Base-by-base conservation (phyloP, 257 asterid genomes). In the Nicotiana benthamiana region DNA sequence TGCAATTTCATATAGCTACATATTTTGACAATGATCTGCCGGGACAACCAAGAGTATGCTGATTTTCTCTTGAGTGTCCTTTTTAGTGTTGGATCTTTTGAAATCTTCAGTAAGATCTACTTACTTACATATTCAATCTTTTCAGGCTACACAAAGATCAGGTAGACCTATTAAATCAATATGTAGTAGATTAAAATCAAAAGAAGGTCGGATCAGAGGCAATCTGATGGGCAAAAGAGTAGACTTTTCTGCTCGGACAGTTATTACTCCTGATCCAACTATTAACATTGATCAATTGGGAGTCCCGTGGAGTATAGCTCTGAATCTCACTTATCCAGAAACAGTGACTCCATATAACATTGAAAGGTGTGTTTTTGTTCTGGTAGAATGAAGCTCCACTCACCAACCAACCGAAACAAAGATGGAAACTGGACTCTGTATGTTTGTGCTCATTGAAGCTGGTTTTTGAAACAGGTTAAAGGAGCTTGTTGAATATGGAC, bases 281-380 rank as follows among this genome's bases (percentile, higher is more conserved):
- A 96, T 96, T 83, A 96, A 96, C 83, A 96, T 96, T 53, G 99
- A 96, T 84, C 86, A 96, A 82, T 89, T 96, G 89, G 98, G 99
- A 9, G 99, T 96, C 40, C 99, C 99, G 6, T 96, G 99, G 99
- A 96, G 98, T 89, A 96, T 96, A 86, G 99, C 99, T 22, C 84
- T 96, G 78, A 96, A 96, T 90, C 97, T 96, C 62, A 96, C 99
- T 17, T 96, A 96, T 84, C 99, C 99, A 36, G 99, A 96, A 89
- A 96, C 98, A 80, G 99, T 96, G 63, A 96, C 99, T 70, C 99
- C 98, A 24, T 96, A 96, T 87, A 96, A 96, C 83, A 92, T 96
- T n/a, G 99, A 96, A 86, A 96, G 99, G 99, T 96, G 51, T 53
- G 57, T 20, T 66, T 24, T 46, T 24, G 34, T 40, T 79, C 30